phyloP scores from a whole-genome alignment of 345 rosid species.

The Turritis glabra region DNA sequence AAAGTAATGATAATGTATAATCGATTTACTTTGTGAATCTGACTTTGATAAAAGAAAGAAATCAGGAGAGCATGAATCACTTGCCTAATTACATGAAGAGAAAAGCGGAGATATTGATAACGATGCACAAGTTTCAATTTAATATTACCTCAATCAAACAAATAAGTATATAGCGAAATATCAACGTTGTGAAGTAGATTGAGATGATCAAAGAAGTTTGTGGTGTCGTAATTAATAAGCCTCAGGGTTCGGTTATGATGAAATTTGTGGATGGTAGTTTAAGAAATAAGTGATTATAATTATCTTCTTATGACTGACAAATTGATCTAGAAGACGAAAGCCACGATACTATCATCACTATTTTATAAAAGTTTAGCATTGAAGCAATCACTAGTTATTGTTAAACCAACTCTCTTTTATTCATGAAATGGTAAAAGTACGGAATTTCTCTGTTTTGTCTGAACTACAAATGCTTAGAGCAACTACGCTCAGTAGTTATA shows the following conservation, averaged over 20 bases:
- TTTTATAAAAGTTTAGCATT: background rate
- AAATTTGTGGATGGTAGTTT: too few relatives aligned
- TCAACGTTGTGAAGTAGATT: background rate
- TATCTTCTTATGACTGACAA: too few relatives aligned
- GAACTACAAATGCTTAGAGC: slow-evolving; percentile 6
- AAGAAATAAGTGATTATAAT: too few relatives aligned
- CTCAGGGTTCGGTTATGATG: background rate
- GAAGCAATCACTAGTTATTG: background rate
- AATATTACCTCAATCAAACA: background rate
- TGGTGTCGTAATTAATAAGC: background rate
- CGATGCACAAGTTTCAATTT: background rate
- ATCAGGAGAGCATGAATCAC: background rate
- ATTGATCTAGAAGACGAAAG: too few relatives aligned
- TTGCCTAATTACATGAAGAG: background rate
- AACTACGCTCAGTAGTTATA: background rate
- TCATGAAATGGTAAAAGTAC: slow-evolving; percentile 5
- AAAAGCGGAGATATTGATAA: background rate
- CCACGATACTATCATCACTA: too few relatives aligned
- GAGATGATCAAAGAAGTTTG: background rate
- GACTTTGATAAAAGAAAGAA: slow-evolving; percentile 7
- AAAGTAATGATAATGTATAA: background rate
- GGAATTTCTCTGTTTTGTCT: slow-evolving; percentile 1
- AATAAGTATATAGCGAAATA: too few relatives aligned
- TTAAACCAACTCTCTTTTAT: slow-evolving; percentile 2
- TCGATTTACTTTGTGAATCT: background rate